A percentile compares a stretch with the other conserved stretches of the same genome.
Conservation (phyloP, 208 protist genomes). For the Entamoeba invadens region DNA sequence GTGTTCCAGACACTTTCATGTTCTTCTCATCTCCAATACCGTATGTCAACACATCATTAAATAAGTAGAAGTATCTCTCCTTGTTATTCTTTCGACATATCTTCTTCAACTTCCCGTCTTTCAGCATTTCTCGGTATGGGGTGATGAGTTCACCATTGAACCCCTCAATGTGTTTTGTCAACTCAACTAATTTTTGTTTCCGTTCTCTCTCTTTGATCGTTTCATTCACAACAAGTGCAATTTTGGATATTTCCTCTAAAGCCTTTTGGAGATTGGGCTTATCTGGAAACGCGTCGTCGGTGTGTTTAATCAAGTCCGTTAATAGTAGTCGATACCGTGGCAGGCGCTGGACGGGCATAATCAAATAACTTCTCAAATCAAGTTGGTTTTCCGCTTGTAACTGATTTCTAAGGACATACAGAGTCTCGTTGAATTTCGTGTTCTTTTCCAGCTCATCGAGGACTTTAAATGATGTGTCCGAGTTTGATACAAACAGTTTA, state of each 20-base stretch:
- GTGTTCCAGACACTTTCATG: background rate
- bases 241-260: background rate
- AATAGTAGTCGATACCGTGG: background rate
- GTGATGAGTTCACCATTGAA: background rate
- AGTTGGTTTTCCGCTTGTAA: background rate
- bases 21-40: background rate
- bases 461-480: background rate
- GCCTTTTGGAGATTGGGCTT: background rate
- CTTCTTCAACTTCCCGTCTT: background rate
- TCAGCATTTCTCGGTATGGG: background rate
- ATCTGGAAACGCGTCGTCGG: background rate
- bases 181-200: background rate
- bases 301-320: background rate
- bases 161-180: background rate
- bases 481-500: background rate
- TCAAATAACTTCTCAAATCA: background rate
- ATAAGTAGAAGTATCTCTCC: background rate
- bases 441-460: background rate
- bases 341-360: background rate
- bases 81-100: background rate
- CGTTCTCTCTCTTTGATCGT: background rate
- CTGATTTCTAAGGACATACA: background rate
- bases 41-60: background rate
- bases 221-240: background rate
- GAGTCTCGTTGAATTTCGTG: background rate